phyloP scores from a whole-genome alignment of 1,284 basidiomycete genomes.

The Ceratobasidium sp. region DNA sequence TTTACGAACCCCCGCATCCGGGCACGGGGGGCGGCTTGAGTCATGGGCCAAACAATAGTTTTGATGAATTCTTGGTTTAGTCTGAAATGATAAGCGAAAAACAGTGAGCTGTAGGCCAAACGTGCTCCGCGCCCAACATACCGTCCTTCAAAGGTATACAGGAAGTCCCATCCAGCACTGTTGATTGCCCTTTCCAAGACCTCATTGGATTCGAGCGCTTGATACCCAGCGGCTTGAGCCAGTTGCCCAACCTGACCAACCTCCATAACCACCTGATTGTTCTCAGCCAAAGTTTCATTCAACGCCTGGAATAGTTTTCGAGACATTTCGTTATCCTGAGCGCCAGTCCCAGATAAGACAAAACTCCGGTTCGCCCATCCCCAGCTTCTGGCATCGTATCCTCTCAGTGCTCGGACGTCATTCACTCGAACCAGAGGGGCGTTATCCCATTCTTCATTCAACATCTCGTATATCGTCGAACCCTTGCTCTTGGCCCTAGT shows the following conservation, averaged over 20 bases:
- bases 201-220: conserved; percentile 51
- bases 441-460: conserved; percentile 54
- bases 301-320: conserved; percentile 23
- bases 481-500: neutral
- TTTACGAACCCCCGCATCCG: conserved; percentile 59
- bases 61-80: conserved; percentile 59
- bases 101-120: neutral
- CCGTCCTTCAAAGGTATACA: conserved; percentile 58
- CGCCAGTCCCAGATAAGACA: neutral
- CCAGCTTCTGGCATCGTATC: neutral
- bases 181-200: conserved; percentile 56
- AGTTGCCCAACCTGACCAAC: conserved; percentile 51
- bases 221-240: conserved; percentile 45
- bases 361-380: neutral
- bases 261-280: conserved; percentile 16
- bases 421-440: conserved; percentile 60
- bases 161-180: conserved; percentile 57
- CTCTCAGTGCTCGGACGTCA: conserved; percentile 47
- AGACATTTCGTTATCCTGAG: neutral
- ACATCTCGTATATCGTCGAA: neutral
- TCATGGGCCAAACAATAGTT: conserved; percentile 57
- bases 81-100: conserved; percentile 51
- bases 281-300: conserved; percentile 51
- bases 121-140: conserved; percentile 51
- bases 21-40: conserved; percentile 56